A percentile compares a stretch with the other conserved stretches of the same genome.
Conservation (phyloP, 1,284 basidiomycete species). For the Inonotus hispidus region DNA sequence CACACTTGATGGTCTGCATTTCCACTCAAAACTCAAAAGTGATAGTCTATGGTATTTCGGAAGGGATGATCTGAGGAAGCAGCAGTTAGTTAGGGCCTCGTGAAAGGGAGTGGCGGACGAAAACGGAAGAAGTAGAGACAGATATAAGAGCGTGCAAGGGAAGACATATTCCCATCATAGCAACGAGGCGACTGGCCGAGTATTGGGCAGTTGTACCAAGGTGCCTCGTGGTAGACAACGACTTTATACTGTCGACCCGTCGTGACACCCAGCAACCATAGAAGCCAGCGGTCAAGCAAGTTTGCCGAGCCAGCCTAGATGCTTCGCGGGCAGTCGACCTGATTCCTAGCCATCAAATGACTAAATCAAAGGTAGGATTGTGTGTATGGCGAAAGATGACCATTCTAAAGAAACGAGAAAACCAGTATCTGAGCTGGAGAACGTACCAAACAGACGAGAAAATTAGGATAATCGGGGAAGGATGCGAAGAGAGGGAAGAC, state of each 20-base stretch:
- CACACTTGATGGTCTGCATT: slow-evolving; percentile 98
- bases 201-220: not conserved
- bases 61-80: not conserved
- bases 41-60: not conserved
- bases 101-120: too few relatives aligned
- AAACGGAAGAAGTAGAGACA: not conserved
- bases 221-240: not conserved
- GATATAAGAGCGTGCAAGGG: not conserved
- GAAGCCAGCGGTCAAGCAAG: not conserved
- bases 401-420: not conserved
- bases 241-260: not conserved
- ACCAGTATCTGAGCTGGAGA: not conserved
- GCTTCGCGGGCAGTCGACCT: not conserved
- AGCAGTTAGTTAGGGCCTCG: not conserved
- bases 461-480: not conserved
- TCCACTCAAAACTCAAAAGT: not conserved
- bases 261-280: not conserved
- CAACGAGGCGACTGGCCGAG: slow-evolving; percentile 11
- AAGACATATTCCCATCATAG: not conserved
- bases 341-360: slow-evolving; percentile 1
- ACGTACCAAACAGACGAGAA: slow-evolving; percentile 5
- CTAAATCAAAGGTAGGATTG: not conserved
- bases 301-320: not conserved
- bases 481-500: not conserved
- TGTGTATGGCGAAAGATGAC: not conserved